A percentile compares a stretch with the other conserved stretches of the same genome.
These are phyloP conservation scores for Linanthus parryae DNA, from an alignment of 148 eudicot species.

Conservation along the genomic window DNA sequence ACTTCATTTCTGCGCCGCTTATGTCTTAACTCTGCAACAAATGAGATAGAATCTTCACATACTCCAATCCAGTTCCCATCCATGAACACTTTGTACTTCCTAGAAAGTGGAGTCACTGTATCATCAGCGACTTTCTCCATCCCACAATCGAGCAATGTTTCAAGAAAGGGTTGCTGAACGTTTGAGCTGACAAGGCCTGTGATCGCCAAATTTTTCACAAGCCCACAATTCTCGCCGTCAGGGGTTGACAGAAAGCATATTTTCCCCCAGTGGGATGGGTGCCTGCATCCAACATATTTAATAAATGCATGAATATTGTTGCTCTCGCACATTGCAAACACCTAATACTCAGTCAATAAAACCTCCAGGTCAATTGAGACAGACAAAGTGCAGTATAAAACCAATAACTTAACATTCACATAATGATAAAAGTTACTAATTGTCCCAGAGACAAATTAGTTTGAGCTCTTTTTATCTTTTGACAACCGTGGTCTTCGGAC, in stretches of 20 bases:
- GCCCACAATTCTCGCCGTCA: constrained; percentile 96
- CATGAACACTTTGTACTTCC: constrained; percentile 56
- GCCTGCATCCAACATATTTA: constrained; percentile 39
- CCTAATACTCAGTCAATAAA: too few species aligned
- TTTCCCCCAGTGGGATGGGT: constrained; percentile 99
- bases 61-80: constrained; percentile 90
- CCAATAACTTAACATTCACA: too few species aligned
- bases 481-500: too few species aligned
- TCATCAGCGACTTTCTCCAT: constrained; percentile 65
- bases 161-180: constrained; percentile 31
- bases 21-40: constrained; percentile 55
- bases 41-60: constrained; percentile 50
- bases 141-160: constrained; percentile 48
- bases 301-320: too few species aligned
- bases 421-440: too few species aligned
- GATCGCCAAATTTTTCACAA: constrained; percentile 82
- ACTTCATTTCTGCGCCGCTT: constrained; percentile 48
- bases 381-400: too few species aligned
- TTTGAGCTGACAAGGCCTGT: constrained; percentile 70
- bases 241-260: constrained; percentile 84
- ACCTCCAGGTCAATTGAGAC: too few species aligned
- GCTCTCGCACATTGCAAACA: too few species aligned
- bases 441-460: too few species aligned
- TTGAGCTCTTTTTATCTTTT: too few species aligned
- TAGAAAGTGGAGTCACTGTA: constrained; percentile 39